Evolutionary conservation across 2,329 filamentous ascomycete species (phyloP).

Genomic region (Pseudopyricularia cyperi): DNA sequence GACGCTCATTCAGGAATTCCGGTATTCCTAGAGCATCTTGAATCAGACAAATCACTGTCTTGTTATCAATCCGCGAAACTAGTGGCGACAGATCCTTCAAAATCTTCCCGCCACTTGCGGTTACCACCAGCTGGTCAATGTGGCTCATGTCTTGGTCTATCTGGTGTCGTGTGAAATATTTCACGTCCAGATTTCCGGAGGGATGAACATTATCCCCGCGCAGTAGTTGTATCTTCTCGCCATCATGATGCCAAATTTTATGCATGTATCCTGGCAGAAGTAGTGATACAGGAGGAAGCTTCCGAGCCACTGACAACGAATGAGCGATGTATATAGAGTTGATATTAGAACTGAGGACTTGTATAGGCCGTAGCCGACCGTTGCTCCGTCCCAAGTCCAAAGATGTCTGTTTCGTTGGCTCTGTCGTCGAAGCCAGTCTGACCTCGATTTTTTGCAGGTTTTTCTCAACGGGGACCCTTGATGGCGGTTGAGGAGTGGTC

Average conservation of each 20-base stretch:
- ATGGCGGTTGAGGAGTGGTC: too few species aligned
- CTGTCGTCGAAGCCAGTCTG: background rate
- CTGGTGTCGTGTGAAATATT: background rate
- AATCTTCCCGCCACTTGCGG: slow-evolving; percentile 13
- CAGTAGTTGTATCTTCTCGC: background rate
- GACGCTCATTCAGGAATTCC: slow-evolving; percentile 58
- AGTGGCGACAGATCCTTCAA: slow-evolving; percentile 13
- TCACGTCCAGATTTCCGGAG: background rate
- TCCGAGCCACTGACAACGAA: slow-evolving; percentile 3
- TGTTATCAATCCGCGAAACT: slow-evolving; percentile 16
- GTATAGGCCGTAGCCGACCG: background rate
- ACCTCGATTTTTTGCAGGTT: background rate
- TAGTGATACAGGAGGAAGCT: background rate
- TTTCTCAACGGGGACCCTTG: too few species aligned
- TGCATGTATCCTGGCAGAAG: background rate
- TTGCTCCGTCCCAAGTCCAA: background rate
- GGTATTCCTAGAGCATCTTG: slow-evolving; percentile 56
- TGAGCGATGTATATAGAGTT: slow-evolving; percentile 7
- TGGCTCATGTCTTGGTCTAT: background rate
- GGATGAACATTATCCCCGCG: background rate
- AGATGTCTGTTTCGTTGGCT: background rate
- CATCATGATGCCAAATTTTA: background rate
- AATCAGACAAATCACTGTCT: slow-evolving; percentile 19
- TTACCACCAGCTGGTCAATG: slow-evolving; percentile 18
- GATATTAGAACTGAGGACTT: slow-evolving; percentile 6